Evolutionary conservation across 1,284 basidiomycete genomes (phyloP).

Genomic region (Puccinia coronata): DNA sequence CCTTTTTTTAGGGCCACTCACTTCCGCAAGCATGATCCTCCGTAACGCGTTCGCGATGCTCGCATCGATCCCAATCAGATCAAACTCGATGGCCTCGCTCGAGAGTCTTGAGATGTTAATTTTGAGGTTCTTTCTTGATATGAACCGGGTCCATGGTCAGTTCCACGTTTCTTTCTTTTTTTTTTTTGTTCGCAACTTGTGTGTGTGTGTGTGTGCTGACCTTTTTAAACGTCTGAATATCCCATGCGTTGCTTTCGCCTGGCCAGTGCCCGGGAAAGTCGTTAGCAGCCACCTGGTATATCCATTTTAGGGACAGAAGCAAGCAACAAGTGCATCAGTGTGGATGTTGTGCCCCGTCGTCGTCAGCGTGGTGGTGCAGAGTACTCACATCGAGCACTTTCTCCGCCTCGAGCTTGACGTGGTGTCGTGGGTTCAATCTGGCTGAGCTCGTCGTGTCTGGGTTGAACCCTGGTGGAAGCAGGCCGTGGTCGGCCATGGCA

Average conservation of each 20-base stretch:
- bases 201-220: constrained; percentile 62
- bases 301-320: neutral
- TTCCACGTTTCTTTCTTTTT: no score
- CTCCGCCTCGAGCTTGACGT: constrained; percentile 36
- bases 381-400: constrained; percentile 47
- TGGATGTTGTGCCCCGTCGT: no score
- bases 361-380: no score
- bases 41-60: constrained; percentile 93
- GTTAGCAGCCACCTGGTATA: constrained; percentile 71
- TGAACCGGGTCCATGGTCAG: neutral
- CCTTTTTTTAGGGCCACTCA: no score
- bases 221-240: constrained; percentile 72
- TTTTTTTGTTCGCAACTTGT: no score
- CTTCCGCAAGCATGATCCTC: constrained; percentile 90
- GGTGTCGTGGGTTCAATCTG: constrained; percentile 23
- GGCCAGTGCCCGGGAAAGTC: constrained; percentile 86
- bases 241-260: constrained; percentile 79
- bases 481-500: constrained; percentile 41
- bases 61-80: constrained; percentile 92
- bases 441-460: constrained; percentile 36
- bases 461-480: constrained; percentile 29
- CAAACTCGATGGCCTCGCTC: constrained; percentile 83
- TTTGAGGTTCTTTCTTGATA: constrained; percentile 66
- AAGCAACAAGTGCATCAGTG: neutral
- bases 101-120: constrained; percentile 77